Evolutionary conservation across 257 asterid species (phyloP), one percentile per base, ranked within the genome.

Genomic region (Penstemon barbatus): DNA sequence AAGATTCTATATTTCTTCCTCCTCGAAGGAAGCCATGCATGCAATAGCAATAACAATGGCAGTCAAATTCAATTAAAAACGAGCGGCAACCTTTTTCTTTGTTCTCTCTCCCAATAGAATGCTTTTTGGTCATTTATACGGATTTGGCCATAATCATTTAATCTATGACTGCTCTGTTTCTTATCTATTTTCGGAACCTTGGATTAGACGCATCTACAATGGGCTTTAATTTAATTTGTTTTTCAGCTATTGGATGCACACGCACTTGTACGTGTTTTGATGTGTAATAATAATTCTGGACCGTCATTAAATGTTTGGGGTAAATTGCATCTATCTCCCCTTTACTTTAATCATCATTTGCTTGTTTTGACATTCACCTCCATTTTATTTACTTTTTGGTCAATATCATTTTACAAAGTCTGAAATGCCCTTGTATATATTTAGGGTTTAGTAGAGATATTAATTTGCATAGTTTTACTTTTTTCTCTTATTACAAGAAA

Each of bases 81-180:
- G 11, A 44, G 33, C 43, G 18, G 18, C 18, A 15, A 52, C 66
- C 8, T 36, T 52, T 50, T 39, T 0, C 6, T 1, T 15, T 7
- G 25, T 2, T 15, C 7, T 54, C 50, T 25, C 33, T 25, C 53
- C 58, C 68, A 41, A 73, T n/a, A n/a, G n/a, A n/a, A n/a, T 61
- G 89, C 76, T 56, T 73, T 72, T 62, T 58, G 75, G 73, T 75
- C 33, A 74, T 69, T 75, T 75, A 83, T 76, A 87, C 68, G 78
- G 84, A 89, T 78, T 83, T 85, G 85, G 81, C 71, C 70, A 73
- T 74, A 75, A 83, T 81, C 82, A 82, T 83, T 89, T 78, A 78
- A 75, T 42, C 87, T 75, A 75, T 62, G 84, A 13, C 38, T 75
- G 50, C 74, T 57, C 83, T 76, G 71, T 80, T 77, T 77, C 55